phyloP scores from a whole-genome alignment of 1,284 basidiomycete genomes.

The Pseudozyma tsukubaensis region DNA sequence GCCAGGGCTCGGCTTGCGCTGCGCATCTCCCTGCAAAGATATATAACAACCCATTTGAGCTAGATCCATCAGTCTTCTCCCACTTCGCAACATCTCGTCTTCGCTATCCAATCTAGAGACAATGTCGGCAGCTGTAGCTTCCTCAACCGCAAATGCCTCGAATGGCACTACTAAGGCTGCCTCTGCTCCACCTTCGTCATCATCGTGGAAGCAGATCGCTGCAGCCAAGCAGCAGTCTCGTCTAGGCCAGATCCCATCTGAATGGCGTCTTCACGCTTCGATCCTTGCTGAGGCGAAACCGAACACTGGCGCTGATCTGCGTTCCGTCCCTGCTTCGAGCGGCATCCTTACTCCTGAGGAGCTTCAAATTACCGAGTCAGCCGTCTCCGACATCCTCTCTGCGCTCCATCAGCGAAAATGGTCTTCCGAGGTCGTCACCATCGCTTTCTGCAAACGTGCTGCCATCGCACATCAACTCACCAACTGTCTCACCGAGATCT shows the following conservation, averaged over 20 bases:
- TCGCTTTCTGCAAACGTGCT: slow-evolving; percentile 52
- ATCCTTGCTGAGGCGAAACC: slow-evolving; percentile 10
- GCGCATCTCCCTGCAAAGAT: too few relatives aligned
- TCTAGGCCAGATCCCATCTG: slow-evolving; percentile 27
- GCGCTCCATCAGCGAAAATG: slow-evolving; percentile 25
- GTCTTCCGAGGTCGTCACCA: slow-evolving; percentile 36
- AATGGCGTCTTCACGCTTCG: slow-evolving; percentile 29
- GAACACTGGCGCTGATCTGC: slow-evolving; percentile 29
- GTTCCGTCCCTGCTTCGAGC: slow-evolving; percentile 29
- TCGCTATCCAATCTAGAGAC: neutral
- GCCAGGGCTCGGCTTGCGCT: too few relatives aligned
- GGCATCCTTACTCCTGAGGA: slow-evolving; percentile 35
- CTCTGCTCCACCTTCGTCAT: slow-evolving; percentile 18
- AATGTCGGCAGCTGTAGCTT: slow-evolving; percentile 27
- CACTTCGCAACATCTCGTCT: too few relatives aligned
- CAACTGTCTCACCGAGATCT: slow-evolving; percentile 51
- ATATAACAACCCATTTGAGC: too few relatives aligned
- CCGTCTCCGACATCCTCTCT: slow-evolving; percentile 21
- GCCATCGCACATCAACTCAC: slow-evolving; percentile 54
- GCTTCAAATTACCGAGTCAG: slow-evolving; percentile 36
- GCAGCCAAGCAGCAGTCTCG: slow-evolving; percentile 38
- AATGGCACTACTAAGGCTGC: slow-evolving; percentile 18
- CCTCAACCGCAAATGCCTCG: slow-evolving; percentile 2
- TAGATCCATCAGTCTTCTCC: too few relatives aligned
- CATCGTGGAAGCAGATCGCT: slow-evolving; percentile 34